Evolutionary conservation across 768 basidiomycete species (phyloP).

Genomic region (Pulveroboletus sp.): DNA sequence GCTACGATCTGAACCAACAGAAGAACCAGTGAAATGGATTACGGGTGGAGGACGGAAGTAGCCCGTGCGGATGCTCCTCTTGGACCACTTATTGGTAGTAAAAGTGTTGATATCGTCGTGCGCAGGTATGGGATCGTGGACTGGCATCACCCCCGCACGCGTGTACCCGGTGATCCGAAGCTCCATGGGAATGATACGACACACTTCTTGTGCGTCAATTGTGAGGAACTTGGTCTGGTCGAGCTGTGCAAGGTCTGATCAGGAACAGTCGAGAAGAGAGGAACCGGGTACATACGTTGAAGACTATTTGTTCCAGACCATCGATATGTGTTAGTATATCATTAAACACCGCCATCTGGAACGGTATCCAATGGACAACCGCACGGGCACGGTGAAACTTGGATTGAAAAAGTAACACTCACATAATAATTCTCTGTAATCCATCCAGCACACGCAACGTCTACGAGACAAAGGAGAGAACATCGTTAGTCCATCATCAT

Average conservation of each 20-base stretch:
- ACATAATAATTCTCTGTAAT: conserved; percentile 52
- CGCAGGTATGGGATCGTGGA: conserved; percentile 7
- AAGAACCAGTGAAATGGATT: conserved; percentile 47
- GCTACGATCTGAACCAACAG: conserved; percentile 35
- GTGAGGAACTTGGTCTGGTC: conserved; percentile 29
- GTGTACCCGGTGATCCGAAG: conserved; percentile 40
- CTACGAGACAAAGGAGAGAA: conserved; percentile 23
- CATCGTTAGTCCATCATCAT: conserved; percentile 3
- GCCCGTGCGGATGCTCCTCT: conserved; percentile 16
- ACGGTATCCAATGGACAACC: no score
- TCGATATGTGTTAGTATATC: neutral
- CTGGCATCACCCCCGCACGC: conserved; percentile 19
- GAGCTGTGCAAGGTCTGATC: conserved; percentile 13
- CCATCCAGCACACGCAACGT: conserved; percentile 56
- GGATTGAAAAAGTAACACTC: conserved; percentile 20
- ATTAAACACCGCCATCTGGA: neutral
- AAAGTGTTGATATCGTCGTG: conserved; percentile 15
- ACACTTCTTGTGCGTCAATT: conserved; percentile 37
- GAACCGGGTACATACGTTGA: conserved; percentile 15
- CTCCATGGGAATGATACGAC: conserved; percentile 50
- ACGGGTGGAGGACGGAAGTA: conserved; percentile 38
- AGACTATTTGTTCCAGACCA: conserved; percentile 11
- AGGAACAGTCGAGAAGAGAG: neutral
- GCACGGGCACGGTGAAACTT: no score
- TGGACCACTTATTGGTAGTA: neutral